phyloP scores from a whole-genome alignment of 345 rosid genomes.

The Garcia nutans region DNA sequence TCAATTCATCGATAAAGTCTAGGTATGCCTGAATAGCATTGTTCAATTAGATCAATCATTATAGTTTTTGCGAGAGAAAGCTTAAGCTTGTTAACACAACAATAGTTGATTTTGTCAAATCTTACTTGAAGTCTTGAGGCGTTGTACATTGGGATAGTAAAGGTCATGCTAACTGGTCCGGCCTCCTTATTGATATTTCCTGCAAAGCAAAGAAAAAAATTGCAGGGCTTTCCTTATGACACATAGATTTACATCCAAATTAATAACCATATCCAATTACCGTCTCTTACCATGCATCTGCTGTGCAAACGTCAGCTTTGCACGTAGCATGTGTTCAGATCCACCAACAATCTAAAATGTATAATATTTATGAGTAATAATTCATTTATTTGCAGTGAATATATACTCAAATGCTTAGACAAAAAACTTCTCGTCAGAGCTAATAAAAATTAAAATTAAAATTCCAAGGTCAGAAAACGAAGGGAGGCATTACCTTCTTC shows the following conservation, averaged over 20 bases:
- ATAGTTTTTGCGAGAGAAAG: background rate
- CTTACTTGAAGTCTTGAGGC: slow-evolving; percentile 87
- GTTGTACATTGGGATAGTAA: slow-evolving; percentile 95
- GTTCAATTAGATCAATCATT: background rate
- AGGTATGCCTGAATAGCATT: background rate
- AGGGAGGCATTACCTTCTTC: slow-evolving; percentile 57
- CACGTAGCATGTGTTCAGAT: slow-evolving; percentile 79
- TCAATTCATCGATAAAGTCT: background rate
- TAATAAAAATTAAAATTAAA: background rate
- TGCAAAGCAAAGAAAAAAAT: slow-evolving; percentile 25
- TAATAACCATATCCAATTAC: background rate
- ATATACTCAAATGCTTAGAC: background rate
- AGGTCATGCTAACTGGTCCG: slow-evolving; percentile 95
- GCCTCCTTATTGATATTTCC: slow-evolving; percentile 93
- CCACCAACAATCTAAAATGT: slow-evolving; percentile 79
- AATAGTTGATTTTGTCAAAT: background rate
- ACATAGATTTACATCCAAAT: too few relatives aligned
- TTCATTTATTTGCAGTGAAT: background rate
- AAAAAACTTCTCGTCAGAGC: background rate
- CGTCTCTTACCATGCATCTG: slow-evolving; percentile 61
- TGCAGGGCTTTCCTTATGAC: too few relatives aligned
- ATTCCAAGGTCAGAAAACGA: background rate
- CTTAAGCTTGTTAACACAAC: background rate
- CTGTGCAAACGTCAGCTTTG: slow-evolving; percentile 90
- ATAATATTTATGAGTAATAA: slow-evolving; percentile 13